Conservation (phyloP, 768 basidiomycete species). For the Tylopilus subfusipes region DNA sequence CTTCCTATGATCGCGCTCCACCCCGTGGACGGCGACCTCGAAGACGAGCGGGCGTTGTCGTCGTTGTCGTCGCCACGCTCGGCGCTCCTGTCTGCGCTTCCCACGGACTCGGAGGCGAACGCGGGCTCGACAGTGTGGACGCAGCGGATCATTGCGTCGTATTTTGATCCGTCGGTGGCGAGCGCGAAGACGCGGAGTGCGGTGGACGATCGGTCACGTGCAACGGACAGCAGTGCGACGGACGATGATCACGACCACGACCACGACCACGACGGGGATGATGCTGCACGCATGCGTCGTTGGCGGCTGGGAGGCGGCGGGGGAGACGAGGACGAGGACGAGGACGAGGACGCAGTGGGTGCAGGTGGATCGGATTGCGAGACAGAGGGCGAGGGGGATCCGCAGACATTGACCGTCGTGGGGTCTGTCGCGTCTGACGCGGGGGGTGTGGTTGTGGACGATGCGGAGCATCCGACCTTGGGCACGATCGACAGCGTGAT, state of each 20-base stretch:
- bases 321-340: no score
- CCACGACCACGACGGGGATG: not conserved
- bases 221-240: constrained; percentile 12
- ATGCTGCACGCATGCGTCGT: not conserved
- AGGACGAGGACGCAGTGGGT: constrained; percentile 12
- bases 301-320: no score
- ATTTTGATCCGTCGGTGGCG: constrained; percentile 41
- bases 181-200: constrained; percentile 26
- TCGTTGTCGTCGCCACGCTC: constrained; percentile 33
- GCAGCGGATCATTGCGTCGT: constrained; percentile 54
- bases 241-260: constrained; percentile 14
- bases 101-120: constrained; percentile 38
- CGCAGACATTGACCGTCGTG: constrained; percentile 24
- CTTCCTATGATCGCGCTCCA: constrained; percentile 10
- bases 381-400: constrained; percentile 38
- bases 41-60: not conserved
- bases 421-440: constrained; percentile 23
- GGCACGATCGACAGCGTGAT: constrained; percentile 72
- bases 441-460: constrained; percentile 17
- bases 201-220: constrained; percentile 27
- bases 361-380: constrained; percentile 28
- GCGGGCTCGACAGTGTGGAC: constrained; percentile 64
- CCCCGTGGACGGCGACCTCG: constrained; percentile 18
- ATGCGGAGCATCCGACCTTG: constrained; percentile 55
- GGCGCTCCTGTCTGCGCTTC: constrained; percentile 19